Conservation (phyloP, 2,329 filamentous ascomycete species). For the Claviceps africana region DNA sequence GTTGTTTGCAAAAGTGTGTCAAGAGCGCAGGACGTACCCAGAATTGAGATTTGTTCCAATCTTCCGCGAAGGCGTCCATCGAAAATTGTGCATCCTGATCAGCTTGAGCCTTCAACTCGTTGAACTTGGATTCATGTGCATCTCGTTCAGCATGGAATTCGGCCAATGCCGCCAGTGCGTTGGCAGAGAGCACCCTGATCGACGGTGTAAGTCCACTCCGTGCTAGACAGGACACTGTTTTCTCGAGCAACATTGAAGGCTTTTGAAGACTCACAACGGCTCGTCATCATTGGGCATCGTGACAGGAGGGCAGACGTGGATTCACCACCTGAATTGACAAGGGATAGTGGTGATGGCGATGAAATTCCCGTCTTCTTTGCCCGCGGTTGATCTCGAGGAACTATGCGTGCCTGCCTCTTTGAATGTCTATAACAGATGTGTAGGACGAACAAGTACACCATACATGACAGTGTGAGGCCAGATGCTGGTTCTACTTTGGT, state of each 20-base stretch:
- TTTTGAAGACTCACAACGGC: constrained; percentile 27
- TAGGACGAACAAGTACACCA: not conserved
- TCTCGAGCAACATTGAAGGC: not conserved
- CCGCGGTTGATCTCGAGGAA: not conserved
- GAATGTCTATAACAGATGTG: too few species aligned
- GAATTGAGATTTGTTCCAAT: constrained; percentile 76
- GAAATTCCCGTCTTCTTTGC: not conserved
- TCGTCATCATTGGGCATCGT: constrained; percentile 30
- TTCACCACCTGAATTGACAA: not conserved
- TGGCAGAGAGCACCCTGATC: constrained; percentile 42
- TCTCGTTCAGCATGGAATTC: constrained; percentile 65
- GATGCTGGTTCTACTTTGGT: not conserved
- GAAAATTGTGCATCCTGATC: constrained; percentile 36
- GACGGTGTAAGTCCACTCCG: constrained; percentile 5
- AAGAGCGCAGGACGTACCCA: constrained; percentile 44
- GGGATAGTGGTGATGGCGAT: not conserved
- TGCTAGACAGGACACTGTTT: not conserved
- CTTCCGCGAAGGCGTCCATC: constrained; percentile 63
- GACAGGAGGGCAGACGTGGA: too few species aligned
- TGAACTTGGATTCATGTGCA: constrained; percentile 49
- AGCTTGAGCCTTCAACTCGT: constrained; percentile 48
- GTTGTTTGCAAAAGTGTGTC: not conserved
- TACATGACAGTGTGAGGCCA: not conserved
- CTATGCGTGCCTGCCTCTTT: not conserved
- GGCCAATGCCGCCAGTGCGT: constrained; percentile 54